phyloP scores from a whole-genome alignment of 2,329 filamentous ascomycete species.

The Phialophora chinensis region DNA sequence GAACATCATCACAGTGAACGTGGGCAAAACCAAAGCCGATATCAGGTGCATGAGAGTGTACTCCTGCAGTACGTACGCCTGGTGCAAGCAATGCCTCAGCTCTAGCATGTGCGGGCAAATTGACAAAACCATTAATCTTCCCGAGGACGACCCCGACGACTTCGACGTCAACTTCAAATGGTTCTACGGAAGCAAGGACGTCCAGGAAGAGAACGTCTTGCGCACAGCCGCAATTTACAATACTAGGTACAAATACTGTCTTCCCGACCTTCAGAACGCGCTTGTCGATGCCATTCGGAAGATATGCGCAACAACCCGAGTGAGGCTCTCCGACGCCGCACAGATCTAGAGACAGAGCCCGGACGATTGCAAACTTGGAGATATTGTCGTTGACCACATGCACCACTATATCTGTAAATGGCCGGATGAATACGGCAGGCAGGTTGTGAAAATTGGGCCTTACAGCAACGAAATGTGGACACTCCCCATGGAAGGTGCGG shows the following conservation, averaged over 20 bases:
- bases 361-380: no score
- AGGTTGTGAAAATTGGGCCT: background rate
- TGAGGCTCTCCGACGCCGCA: background rate
- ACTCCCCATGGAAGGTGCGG: background rate
- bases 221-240: conserved; percentile 4
- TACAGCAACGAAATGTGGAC: background rate
- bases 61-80: conserved; percentile 9
- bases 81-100: conserved; percentile 24
- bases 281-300: conserved; percentile 9
- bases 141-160: conserved; percentile 20
- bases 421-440: no score
- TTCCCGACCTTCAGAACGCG: conserved; percentile 20
- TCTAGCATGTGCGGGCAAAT: conserved; percentile 24
- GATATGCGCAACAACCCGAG: background rate
- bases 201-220: background rate
- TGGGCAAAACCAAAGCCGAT: conserved; percentile 17
- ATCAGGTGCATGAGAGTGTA: conserved; percentile 23
- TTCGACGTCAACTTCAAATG: conserved; percentile 24
- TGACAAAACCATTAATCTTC: conserved; percentile 18
- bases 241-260: conserved; percentile 10
- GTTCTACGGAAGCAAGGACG: conserved; percentile 19
- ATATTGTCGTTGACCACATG: no score
- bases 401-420: no score
- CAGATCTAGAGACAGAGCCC: no score
- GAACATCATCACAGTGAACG: conserved; percentile 23